These are phyloP conservation scores for Aureobasidium sp. DNA, from an alignment of 2,329 filamentous ascomycete species.

Conservation along the genomic window DNA sequence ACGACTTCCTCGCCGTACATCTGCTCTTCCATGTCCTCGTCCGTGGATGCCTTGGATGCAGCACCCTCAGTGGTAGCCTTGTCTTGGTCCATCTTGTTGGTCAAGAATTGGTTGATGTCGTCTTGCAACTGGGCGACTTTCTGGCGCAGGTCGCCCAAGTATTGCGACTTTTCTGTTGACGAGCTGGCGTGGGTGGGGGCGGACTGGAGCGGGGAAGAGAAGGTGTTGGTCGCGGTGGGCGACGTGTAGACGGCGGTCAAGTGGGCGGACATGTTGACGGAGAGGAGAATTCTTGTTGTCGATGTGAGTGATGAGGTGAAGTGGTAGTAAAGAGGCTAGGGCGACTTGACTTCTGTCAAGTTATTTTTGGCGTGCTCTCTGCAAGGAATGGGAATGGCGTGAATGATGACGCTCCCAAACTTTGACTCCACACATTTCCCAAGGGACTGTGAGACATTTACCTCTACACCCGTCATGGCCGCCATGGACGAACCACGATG, in stretches of 20 bases:
- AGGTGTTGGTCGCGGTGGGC: constrained; percentile 21
- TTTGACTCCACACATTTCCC: background rate
- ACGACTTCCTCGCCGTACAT: constrained; percentile 80
- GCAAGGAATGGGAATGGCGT: background rate
- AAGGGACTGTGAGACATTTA: background rate
- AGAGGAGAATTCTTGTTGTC: background rate
- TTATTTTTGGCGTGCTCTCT: background rate
- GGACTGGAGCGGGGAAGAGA: constrained; percentile 21
- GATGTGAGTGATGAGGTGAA: background rate
- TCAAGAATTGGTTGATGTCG: constrained; percentile 64
- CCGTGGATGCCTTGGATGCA: constrained; percentile 22
- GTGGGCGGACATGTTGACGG: background rate
- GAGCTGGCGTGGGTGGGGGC: constrained; percentile 22
- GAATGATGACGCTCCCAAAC: background rate
- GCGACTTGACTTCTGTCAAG: background rate
- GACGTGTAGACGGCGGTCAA: constrained; percentile 25
- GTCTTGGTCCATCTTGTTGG: constrained; percentile 67
- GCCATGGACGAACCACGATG: background rate
- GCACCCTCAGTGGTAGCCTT: constrained; percentile 42
- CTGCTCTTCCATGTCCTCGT: constrained; percentile 50
- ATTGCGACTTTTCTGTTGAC: constrained; percentile 49
- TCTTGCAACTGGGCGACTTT: constrained; percentile 56
- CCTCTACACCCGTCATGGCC: background rate
- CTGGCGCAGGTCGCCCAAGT: constrained; percentile 53
- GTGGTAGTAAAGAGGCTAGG: background rate